phyloP scores from a whole-genome alignment of 164 flowering plant species.

The Aristolochia contorta region DNA sequence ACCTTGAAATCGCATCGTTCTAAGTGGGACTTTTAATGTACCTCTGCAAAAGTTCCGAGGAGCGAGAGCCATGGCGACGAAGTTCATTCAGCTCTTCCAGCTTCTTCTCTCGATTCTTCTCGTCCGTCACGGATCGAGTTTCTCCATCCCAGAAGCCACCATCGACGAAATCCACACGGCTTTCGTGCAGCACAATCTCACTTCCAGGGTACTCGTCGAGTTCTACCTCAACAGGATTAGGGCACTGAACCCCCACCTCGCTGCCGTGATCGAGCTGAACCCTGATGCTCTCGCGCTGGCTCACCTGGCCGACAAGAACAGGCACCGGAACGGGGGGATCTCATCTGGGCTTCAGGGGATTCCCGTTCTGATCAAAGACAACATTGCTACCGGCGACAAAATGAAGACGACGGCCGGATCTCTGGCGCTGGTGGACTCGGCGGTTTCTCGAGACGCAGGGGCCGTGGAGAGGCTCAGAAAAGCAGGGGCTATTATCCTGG shows the following conservation, averaged over 20 bases:
- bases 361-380: neutral
- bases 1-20: no score
- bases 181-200: conserved; percentile 25
- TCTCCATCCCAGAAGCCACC: conserved; percentile 37
- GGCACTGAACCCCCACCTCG: conserved; percentile 27
- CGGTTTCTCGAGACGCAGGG: conserved; percentile 38
- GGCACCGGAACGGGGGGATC: neutral
- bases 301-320: conserved; percentile 28
- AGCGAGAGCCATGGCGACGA: no score
- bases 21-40: neutral
- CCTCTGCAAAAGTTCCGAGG: neutral
- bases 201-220: conserved; percentile 18
- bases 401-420: conserved; percentile 20
- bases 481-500: conserved; percentile 37
- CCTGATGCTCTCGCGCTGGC: conserved; percentile 30
- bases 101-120: no score
- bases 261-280: conserved; percentile 33
- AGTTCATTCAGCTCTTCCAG: no score
- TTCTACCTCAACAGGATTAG: conserved; percentile 26
- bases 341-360: neutral
- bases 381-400: conserved; percentile 12
- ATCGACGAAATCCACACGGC: conserved; percentile 37
- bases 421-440: conserved; percentile 33
- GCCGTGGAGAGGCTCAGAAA: conserved; percentile 35
- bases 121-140: no score